phyloP scores from a whole-genome alignment of 2,329 filamentous ascomycete species.

The Didymella pomorum region DNA sequence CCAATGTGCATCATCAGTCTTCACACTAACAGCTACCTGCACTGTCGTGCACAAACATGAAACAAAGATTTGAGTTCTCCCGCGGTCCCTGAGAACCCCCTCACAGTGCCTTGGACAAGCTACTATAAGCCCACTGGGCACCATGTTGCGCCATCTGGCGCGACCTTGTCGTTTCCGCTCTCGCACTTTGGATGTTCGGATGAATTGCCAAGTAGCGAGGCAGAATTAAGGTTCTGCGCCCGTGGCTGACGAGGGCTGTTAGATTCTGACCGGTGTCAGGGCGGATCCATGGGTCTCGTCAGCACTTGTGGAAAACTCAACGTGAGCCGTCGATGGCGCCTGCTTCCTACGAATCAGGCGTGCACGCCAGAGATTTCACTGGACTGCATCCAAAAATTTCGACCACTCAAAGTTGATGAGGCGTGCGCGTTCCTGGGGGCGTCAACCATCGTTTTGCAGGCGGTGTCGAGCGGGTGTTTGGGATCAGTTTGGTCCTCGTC shows the following conservation, averaged over 20 bases:
- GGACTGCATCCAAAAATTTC: not conserved
- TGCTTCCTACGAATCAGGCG: not conserved
- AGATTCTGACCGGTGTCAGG: conserved; percentile 12
- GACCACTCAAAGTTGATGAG: conserved; percentile 4
- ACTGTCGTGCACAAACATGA: conserved; percentile 7
- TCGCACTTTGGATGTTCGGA: not conserved
- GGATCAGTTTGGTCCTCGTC: conserved; percentile 5
- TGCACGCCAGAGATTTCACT: not conserved
- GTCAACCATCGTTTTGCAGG: conserved; percentile 4
- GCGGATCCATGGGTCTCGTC: conserved; percentile 12
- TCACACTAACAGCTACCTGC: conserved; percentile 1
- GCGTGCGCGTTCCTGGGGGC: conserved; percentile 19
- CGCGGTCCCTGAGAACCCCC: not conserved
- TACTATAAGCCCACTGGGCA: not conserved
- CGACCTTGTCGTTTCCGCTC: conserved; percentile 1
- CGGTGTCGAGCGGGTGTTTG: conserved; percentile 13
- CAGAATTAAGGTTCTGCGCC: conserved; percentile 13
- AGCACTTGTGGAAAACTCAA: conserved; percentile 16
- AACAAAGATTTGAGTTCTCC: conserved; percentile 9
- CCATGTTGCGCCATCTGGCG: not conserved
- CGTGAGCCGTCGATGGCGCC: conserved; percentile 2
- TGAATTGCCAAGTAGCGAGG: conserved; percentile 11
- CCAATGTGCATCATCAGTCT: not conserved
- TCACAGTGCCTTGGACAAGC: not conserved
- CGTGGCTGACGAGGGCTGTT: conserved; percentile 3